A percentile compares a stretch with the other conserved stretches of the same genome.
Conservation (phyloP, 2,329 filamentous ascomycete species). For the Venturia aucupariae region DNA sequence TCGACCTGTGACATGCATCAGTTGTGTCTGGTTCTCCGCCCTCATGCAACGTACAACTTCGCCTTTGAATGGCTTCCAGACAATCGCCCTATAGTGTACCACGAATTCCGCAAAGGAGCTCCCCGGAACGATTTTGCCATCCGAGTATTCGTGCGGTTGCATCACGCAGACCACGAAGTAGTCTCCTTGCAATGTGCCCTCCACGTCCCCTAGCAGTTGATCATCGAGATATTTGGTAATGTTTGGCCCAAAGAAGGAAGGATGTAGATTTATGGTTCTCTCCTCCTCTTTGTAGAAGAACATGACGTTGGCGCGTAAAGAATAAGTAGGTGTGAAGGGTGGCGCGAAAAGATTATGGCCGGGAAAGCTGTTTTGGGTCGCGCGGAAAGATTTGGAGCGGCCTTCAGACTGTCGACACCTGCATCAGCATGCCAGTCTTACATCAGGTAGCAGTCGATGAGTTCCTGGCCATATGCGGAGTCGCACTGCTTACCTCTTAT, state of each 20-base stretch:
- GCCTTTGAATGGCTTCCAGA: conserved; percentile 96
- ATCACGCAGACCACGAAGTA: conserved; percentile 98
- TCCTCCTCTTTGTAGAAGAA: conserved; percentile 98
- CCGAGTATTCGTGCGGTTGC: conserved; percentile 78
- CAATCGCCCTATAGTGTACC: conserved; percentile 87
- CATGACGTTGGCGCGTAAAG: conserved; percentile 47
- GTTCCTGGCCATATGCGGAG: neutral
- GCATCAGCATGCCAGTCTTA: neutral
- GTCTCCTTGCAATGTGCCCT: conserved; percentile 57
- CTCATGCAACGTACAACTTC: conserved; percentile 67
- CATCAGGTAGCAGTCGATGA: neutral
- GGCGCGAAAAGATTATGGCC: neutral
- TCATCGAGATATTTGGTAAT: conserved; percentile 86
- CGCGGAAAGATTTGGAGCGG: neutral
- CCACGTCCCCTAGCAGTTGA: conserved; percentile 84
- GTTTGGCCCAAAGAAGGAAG: conserved; percentile 91
- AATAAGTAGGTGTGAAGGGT: neutral
- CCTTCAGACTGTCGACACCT: neutral
- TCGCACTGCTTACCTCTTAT: neutral
- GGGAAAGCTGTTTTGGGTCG: neutral
- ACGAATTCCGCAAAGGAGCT: conserved; percentile 91
- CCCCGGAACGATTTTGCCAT: conserved; percentile 83
- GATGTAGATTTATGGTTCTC: conserved; percentile 87
- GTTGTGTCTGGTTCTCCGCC: conserved; percentile 18
- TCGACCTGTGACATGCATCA: conserved; percentile 57